A percentile compares a stretch with the other conserved stretches of the same genome.
Evolutionary conservation across 148 eudicot species (phyloP).

Genomic region (Camellia lanceoleosa): DNA sequence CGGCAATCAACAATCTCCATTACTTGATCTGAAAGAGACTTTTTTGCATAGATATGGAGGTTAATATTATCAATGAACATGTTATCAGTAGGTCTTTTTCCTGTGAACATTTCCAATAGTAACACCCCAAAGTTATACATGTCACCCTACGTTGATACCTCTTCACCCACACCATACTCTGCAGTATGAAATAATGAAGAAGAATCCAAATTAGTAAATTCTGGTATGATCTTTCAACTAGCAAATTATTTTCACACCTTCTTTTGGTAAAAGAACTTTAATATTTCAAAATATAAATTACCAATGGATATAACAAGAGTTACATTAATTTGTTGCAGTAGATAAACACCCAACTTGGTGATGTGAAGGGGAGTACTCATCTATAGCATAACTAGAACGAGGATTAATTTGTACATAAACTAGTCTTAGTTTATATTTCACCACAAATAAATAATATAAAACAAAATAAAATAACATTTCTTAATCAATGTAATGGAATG

Average conservation of each 20-base stretch:
- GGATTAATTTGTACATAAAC: too few relatives aligned
- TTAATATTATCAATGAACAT: background rate
- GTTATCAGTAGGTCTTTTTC: conserved; percentile 18
- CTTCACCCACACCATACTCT: conserved; percentile 23
- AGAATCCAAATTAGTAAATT: background rate
- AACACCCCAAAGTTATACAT: conserved; percentile 23
- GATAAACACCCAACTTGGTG: too few relatives aligned
- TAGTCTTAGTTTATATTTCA: background rate
- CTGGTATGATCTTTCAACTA: background rate
- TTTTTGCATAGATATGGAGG: conserved; percentile 4
- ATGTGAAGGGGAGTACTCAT: too few relatives aligned
- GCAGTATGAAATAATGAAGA: background rate
- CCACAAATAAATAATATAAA: background rate
- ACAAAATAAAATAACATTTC: background rate
- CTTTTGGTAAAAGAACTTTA: background rate
- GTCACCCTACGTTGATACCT: conserved; percentile 9
- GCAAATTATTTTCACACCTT: background rate
- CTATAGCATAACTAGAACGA: too few relatives aligned
- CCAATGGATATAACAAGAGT: too few relatives aligned
- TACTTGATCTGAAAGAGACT: conserved; percentile 8
- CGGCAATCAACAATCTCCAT: conserved; percentile 12
- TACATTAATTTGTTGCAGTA: too few relatives aligned
- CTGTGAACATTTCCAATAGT: conserved; percentile 15
- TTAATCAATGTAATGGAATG: background rate
- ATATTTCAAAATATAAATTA: too few relatives aligned